A percentile compares a stretch with the other conserved stretches of the same genome.
Conservation (phyloP, 257 asterid species). For the Capsicum rhomboideum region DNA sequence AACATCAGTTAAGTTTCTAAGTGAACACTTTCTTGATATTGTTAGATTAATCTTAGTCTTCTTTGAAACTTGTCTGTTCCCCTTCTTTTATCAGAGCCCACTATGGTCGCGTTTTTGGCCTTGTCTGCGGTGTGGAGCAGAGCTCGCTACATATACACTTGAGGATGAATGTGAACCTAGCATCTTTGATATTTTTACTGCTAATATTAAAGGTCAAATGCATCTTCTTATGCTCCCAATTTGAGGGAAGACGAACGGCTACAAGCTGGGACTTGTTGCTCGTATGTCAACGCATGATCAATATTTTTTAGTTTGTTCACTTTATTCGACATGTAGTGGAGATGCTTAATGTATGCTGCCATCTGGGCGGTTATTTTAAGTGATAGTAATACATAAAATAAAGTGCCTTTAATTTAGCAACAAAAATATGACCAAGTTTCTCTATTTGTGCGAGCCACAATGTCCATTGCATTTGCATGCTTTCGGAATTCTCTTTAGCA, state of each 20-base stretch:
- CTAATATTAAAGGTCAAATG: neutral
- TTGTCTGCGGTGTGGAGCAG: neutral
- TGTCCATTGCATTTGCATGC: too few species aligned
- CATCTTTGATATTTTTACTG: neutral
- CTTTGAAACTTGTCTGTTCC: neutral
- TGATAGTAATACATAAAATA: neutral
- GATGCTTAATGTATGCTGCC: neutral
- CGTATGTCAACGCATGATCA: neutral
- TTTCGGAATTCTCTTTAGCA: too few species aligned
- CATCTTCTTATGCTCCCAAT: neutral
- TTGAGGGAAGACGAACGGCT: neutral
- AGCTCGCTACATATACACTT: neutral
- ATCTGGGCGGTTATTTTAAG: neutral
- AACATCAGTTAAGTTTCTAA: neutral
- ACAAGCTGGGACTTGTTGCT: neutral
- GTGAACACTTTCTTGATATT: neutral
- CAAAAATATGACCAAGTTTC: too few species aligned
- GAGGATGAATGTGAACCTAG: too few species aligned
- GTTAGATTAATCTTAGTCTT: neutral
- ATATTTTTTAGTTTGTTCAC: neutral
- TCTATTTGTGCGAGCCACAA: too few species aligned
- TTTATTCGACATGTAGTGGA: neutral
- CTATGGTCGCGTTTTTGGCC: too few species aligned
- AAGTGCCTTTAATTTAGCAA: neutral
- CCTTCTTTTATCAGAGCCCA: neutral